A percentile compares a stretch with the other conserved stretches of the same genome.
These are phyloP conservation scores for Collybia mongolica DNA, from an alignment of 768 basidiomycete genomes.

Conservation along the genomic window DNA sequence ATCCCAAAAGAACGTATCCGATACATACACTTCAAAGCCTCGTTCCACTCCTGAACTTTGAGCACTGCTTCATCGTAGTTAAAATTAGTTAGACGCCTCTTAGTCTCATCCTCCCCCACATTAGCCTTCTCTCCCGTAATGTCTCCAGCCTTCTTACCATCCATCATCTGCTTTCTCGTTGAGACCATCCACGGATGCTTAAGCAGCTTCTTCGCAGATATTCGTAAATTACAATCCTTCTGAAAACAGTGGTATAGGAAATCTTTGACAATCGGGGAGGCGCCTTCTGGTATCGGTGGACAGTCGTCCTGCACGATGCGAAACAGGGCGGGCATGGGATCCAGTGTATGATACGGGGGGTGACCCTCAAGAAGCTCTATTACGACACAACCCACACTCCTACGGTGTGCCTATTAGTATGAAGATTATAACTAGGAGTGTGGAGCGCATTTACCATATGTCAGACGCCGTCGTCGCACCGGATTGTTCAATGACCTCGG, in stretches of 20 bases:
- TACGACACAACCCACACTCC: constrained; percentile 96
- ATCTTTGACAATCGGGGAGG: constrained; percentile 93
- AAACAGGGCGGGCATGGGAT: constrained; percentile 98
- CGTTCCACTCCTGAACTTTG: constrained; percentile 98
- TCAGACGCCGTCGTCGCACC: constrained; percentile 97
- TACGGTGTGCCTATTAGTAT: constrained; percentile 15
- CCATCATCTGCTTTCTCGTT: constrained; percentile 70
- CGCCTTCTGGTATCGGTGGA: constrained; percentile 94
- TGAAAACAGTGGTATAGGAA: constrained; percentile 98
- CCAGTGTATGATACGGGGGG: constrained; percentile 93
- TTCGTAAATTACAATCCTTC: constrained; percentile 93
- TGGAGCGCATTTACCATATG: constrained; percentile 58
- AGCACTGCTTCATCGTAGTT: constrained; percentile 93
- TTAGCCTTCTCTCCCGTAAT: constrained; percentile 32
- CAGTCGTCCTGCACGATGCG: constrained; percentile 98
- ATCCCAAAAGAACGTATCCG: constrained; percentile 4
- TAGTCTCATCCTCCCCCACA: constrained; percentile 30
- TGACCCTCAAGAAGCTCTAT: constrained; percentile 91
- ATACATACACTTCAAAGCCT: constrained; percentile 82
- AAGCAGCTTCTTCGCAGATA: constrained; percentile 90
- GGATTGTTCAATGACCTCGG: constrained; percentile 97
- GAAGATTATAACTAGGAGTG: not conserved
- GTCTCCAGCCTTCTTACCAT: constrained; percentile 28
- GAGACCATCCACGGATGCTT: constrained; percentile 96
- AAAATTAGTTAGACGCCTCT: constrained; percentile 66